Conservation (phyloP, 352 stramenopile species). For the Globisporangium rhizosaccharum region DNA sequence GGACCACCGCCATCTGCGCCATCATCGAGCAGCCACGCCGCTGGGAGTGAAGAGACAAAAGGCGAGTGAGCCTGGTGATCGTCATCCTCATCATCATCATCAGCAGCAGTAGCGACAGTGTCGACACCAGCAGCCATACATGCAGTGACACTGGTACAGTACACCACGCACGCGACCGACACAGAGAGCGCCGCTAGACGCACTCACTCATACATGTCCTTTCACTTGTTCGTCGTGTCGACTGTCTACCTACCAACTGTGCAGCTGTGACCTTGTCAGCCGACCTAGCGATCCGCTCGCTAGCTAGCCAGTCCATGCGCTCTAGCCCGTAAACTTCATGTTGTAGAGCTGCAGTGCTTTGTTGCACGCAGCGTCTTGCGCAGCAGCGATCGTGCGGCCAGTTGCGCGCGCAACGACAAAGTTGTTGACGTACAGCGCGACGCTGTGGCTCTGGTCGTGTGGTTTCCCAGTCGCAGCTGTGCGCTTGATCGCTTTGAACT, state of each 20-base stretch:
- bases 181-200: too few species aligned
- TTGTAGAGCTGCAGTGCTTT: constrained; percentile 62
- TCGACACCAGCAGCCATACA: too few species aligned
- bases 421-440: constrained; percentile 67
- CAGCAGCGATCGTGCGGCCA: constrained; percentile 61
- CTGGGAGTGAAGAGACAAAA: constrained; percentile 28
- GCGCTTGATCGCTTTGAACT: constrained; percentile 44
- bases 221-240: background rate
- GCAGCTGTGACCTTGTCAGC: too few species aligned
- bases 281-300: too few species aligned
- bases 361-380: constrained; percentile 65
- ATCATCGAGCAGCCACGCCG: constrained; percentile 2
- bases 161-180: too few species aligned
- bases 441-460: constrained; percentile 31
- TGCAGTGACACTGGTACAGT: too few species aligned
- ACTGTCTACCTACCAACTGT: background rate
- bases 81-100: background rate
- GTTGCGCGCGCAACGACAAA: constrained; percentile 51
- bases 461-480: constrained; percentile 3
- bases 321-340: constrained; percentile 26
- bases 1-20: constrained; percentile 36
- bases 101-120: background rate
- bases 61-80: constrained; percentile 6
- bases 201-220: background rate
- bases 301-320: background rate